Base-by-base conservation (phyloP, 2,329 filamentous ascomycete species). In the Trichoderma aggressivum region DNA sequence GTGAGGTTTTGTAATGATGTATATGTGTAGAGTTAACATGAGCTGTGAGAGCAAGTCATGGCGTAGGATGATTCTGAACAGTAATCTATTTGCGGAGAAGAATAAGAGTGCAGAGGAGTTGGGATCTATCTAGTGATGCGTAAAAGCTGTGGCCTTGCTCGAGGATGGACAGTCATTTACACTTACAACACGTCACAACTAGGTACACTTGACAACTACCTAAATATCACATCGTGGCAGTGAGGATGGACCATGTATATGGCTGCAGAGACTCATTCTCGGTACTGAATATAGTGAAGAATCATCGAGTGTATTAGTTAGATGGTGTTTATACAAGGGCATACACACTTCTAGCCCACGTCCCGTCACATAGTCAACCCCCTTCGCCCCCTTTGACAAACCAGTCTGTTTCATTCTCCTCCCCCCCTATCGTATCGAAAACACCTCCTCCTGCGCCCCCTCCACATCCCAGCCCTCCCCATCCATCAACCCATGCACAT, bases 401-500 rank as follows among this genome's bases (percentile, higher is more conserved):
- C 8, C 34, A 18, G 7, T 43, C 34, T 26, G 8, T 1, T 11
- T 28, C 59, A 11, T 24, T 14, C 5, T 12, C 50, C 21, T 12
- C 36, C 2, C 61, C 12, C 18, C 11, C 50, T 43, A 68, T 10
- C 63, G 64, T 58, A 81, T 77, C 2, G 75, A 69, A 75, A 81
- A 81, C 56, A 75, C 75, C 58, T 81, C 78, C 24, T 80, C 75
- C 6, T 73, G 56, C 1, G 73, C n/a, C 11, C 72, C 74, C 7
- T 76, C 72, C 7, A 72, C 68, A 16, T 73, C 67, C 70, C 80
- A 72, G 3, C 74, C 77, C 72, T 82, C 80, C 1, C 80, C 79
- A 36, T 78, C 73, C 81, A 82, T 82, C 62, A 82, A 68, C 1
- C 80, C 80, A 70, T 81, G 79, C 3, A 80, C 77, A 70, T 81